These are phyloP conservation scores for Suillus subalutaceus DNA, from an alignment of 768 basidiomycete species.

Conservation along the genomic window DNA sequence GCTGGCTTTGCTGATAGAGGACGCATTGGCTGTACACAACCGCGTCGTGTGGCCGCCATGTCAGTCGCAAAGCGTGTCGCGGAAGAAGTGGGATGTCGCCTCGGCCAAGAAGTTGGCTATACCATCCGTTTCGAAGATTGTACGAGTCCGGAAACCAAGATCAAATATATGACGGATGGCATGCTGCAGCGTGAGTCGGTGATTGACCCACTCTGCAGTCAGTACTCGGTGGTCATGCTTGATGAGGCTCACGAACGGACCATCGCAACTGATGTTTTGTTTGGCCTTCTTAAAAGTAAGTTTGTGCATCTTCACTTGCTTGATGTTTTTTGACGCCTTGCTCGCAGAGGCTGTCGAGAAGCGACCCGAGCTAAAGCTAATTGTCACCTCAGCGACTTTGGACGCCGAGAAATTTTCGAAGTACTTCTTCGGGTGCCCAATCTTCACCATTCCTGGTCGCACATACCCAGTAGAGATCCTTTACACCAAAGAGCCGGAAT, in stretches of 20 bases:
- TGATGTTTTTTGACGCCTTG: constrained; percentile 19
- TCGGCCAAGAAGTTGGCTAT: constrained; percentile 98
- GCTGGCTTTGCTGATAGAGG: constrained; percentile 89
- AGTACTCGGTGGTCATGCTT: constrained; percentile 95
- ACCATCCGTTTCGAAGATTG: constrained; percentile 99
- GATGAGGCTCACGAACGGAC: constrained; percentile 99
- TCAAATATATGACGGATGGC: constrained; percentile 99
- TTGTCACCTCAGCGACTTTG: constrained; percentile 98
- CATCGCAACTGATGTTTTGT: constrained; percentile 97
- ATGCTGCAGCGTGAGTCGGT: constrained; percentile 98
- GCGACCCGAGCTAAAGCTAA: constrained; percentile 93
- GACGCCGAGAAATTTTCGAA: constrained; percentile 99
- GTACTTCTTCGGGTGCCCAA: constrained; percentile 98
- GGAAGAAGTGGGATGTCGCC: constrained; percentile 96
- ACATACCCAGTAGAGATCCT: constrained; percentile 98
- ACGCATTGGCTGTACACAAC: constrained; percentile 96
- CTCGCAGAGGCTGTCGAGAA: constrained; percentile 88
- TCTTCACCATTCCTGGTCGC: constrained; percentile 99
- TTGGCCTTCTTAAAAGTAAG: constrained; percentile 82
- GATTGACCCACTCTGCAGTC: constrained; percentile 91
- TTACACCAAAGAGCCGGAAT: constrained; percentile 99
- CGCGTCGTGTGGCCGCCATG: constrained; percentile 98
- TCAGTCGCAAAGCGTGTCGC: constrained; percentile 98
- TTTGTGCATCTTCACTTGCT: neutral
- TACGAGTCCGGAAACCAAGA: constrained; percentile 96